phyloP scores from a whole-genome alignment of 2,329 filamentous ascomycete genomes.

The Didymella exigua region DNA sequence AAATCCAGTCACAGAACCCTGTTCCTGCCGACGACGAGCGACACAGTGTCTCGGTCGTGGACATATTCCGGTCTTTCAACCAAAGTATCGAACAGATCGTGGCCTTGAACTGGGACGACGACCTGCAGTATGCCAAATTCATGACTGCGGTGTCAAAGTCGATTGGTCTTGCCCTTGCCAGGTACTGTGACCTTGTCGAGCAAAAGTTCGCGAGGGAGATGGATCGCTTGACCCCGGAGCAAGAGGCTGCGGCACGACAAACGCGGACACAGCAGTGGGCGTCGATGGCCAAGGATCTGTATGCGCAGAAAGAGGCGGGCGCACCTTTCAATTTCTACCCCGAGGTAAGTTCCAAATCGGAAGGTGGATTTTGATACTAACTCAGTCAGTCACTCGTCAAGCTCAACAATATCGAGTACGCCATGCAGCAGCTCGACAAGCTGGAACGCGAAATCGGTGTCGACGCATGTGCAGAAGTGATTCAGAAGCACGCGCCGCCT shows the following conservation, averaged over 20 bases:
- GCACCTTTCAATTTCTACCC: conserved; percentile 97
- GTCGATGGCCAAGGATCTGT: conserved; percentile 90
- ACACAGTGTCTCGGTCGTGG: conserved; percentile 90
- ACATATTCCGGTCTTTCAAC: conserved; percentile 92
- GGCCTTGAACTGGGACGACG: conserved; percentile 88
- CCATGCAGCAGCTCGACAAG: conserved; percentile 88
- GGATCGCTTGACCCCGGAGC: conserved; percentile 87
- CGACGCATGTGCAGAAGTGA: conserved; percentile 82
- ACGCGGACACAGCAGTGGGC: conserved; percentile 92
- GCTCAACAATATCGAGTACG: conserved; percentile 96
- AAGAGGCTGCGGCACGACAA: conserved; percentile 76
- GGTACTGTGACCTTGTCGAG: conserved; percentile 91
- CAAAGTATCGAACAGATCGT: conserved; percentile 88
- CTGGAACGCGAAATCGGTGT: conserved; percentile 89
- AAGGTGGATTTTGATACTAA: conserved; percentile 2
- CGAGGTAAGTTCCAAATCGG: conserved; percentile 65
- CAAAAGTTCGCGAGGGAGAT: conserved; percentile 86
- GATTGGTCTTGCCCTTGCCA: conserved; percentile 79
- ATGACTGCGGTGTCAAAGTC: conserved; percentile 92
- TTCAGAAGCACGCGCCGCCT: conserved; percentile 75
- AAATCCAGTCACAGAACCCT: conserved; percentile 69
- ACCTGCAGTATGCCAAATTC: conserved; percentile 92
- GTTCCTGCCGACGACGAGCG: conserved; percentile 78
- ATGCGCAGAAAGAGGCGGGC: conserved; percentile 87
- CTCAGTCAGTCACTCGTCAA: conserved; percentile 83